phyloP scores from a whole-genome alignment of 2,329 filamentous ascomycete species.

The Colletotrichum cereale region DNA sequence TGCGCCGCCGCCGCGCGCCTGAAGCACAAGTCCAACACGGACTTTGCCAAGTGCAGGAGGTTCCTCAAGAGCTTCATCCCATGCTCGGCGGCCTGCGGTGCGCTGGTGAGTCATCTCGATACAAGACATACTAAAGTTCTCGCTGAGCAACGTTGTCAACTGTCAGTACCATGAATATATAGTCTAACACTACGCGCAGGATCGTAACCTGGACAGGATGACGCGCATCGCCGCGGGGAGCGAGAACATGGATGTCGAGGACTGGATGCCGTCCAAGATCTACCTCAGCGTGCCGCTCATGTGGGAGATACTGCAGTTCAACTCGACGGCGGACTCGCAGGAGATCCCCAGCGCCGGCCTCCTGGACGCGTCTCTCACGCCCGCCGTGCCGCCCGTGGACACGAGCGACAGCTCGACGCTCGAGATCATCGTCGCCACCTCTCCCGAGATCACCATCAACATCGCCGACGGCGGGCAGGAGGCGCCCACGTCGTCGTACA shows the following conservation, averaged over 20 bases:
- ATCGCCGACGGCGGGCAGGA: conserved; percentile 64
- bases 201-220: conserved; percentile 61
- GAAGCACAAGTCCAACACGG: conserved; percentile 64
- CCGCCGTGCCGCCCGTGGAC: conserved; percentile 47
- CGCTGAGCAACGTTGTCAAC: no score
- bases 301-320: conserved; percentile 66
- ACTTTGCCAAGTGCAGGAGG: conserved; percentile 63
- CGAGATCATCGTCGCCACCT: conserved; percentile 64
- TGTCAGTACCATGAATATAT: no score
- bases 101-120: conserved; percentile 56
- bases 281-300: conserved; percentile 65
- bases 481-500: conserved; percentile 58
- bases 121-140: no score
- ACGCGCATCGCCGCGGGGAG: conserved; percentile 62
- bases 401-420: conserved; percentile 54
- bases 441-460: conserved; percentile 64
- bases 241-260: conserved; percentile 60
- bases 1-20: conserved; percentile 61
- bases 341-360: conserved; percentile 54
- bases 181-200: conserved; percentile 49
- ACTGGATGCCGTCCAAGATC: conserved; percentile 66
- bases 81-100: conserved; percentile 59
- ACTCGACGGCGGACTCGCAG: conserved; percentile 53
- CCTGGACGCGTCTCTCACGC: conserved; percentile 57
- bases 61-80: conserved; percentile 63